Base-by-base conservation (phyloP, 2,329 filamentous ascomycete species). In the Talaromyces sp. region DNA sequence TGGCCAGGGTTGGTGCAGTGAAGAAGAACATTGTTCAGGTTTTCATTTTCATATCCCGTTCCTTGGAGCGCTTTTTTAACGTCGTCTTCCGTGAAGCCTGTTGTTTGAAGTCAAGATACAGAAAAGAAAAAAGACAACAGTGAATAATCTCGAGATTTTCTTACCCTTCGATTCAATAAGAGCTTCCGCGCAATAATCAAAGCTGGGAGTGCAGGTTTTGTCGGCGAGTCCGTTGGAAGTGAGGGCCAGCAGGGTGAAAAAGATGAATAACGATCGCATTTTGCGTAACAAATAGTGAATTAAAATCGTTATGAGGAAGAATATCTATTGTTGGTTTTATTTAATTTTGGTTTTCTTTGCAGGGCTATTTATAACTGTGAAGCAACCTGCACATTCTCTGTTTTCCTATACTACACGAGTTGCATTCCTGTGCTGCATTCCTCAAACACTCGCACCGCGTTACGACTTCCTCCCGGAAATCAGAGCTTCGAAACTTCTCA, bases 1-100 rank as follows among this genome's bases (percentile, higher is more conserved):
- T 64, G 62, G 0, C 71, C 71, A 1, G 71, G 71, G 51, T 73
- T 73, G 60, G 63, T 73, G 64, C 71, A 73, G 52, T 73, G 71
- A 58, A 71, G 73, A 2, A 73, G 65, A n/a, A 73, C 59, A 21
- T 71, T 68, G 27, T 68, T 64, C 14, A 73, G 7, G 13, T 68
- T 64, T 38, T 68, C 65, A 1, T 67, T 66, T 57, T 69, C 69
- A 14, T 69, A 60, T 19, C 69, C 70, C 0, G 66, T 64, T 4
- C 67, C 70, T 21, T 71, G 68, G 19, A 73, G 57, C 1, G 64
- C 69, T 14, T 59, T 21, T 19, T 29, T 29, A 24, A 52, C 49
- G 14, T 52, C 49, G 6, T 52, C 27, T 29, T 52, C 49, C 6
- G 49, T 52, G 19, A 52, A 52, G 5, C 49, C 49, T 52, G 10